phyloP scores from a whole-genome alignment of 2,329 filamentous ascomycete species.

The Colletotrichum musicola region DNA sequence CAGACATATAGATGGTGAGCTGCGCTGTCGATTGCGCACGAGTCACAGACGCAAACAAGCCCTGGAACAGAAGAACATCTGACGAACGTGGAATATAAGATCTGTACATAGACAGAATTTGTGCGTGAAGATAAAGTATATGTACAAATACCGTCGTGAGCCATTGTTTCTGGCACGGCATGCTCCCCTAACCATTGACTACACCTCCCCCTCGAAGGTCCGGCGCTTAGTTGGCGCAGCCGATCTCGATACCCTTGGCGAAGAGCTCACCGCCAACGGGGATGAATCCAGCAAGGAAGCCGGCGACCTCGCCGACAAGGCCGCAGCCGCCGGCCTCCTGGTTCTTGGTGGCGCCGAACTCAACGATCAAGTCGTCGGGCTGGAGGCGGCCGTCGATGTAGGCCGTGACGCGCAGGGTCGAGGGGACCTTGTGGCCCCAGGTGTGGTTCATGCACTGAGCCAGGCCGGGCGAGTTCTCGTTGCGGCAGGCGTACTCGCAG shows the following conservation, averaged over 20 bases:
- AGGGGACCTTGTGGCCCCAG: conserved; percentile 39
- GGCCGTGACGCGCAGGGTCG: conserved; percentile 34
- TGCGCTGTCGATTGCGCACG: too few relatives aligned
- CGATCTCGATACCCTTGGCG: conserved; percentile 31
- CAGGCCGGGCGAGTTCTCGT: conserved; percentile 26
- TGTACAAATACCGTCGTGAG: too few relatives aligned
- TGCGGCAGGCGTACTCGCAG: conserved; percentile 29
- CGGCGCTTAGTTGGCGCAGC: conserved; percentile 14
- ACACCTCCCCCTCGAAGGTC: background rate
- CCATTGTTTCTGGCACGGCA: too few relatives aligned
- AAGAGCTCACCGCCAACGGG: conserved; percentile 30
- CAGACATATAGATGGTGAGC: too few relatives aligned
- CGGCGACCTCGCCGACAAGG: conserved; percentile 26
- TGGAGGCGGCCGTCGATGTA: conserved; percentile 39
- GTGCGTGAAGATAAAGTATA: too few relatives aligned
- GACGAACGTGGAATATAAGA: too few relatives aligned
- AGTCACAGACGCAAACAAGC: too few relatives aligned
- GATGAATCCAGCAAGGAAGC: conserved; percentile 33
- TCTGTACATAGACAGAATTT: too few relatives aligned
- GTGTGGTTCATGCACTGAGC: conserved; percentile 36
- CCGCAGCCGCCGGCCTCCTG: conserved; percentile 32
- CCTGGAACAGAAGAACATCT: too few relatives aligned
- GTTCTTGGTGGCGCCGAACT: conserved; percentile 27
- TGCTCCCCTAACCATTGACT: too few relatives aligned
- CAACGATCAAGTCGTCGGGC: conserved; percentile 37